phyloP scores from a whole-genome alignment of 2,329 filamentous ascomycete genomes.

The Talaromyces sp. region DNA sequence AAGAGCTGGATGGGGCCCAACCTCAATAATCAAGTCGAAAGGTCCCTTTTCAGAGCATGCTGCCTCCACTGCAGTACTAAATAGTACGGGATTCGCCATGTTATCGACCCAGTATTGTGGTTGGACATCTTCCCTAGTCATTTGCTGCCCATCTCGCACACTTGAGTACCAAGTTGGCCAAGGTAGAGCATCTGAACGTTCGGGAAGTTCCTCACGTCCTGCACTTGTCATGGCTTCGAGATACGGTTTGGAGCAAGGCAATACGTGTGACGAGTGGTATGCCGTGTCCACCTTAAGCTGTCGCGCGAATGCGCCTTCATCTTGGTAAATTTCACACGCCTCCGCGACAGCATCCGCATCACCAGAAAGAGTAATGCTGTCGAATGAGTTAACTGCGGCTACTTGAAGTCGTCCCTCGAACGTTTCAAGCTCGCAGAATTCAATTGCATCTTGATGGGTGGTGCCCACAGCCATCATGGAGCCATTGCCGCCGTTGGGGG shows the following conservation, averaged over 20 bases:
- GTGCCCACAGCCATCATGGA: constrained; percentile 29
- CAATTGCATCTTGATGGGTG: constrained; percentile 17
- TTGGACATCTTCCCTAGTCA: background rate
- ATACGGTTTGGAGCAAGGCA: constrained; percentile 25
- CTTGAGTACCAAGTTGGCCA: constrained; percentile 1
- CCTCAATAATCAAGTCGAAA: constrained; percentile 17
- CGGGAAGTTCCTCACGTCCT: constrained; percentile 10
- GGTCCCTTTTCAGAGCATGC: background rate
- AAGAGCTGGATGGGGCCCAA: constrained; percentile 29
- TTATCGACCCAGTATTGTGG: constrained; percentile 26
- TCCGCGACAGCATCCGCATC: constrained; percentile 25
- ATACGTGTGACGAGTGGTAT: constrained; percentile 40
- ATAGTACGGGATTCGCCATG: constrained; percentile 28
- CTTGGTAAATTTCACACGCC: constrained; percentile 19
- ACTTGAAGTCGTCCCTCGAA: constrained; percentile 15
- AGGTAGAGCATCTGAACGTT: background rate
- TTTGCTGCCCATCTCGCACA: background rate
- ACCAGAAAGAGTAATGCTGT: constrained; percentile 37
- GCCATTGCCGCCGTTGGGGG: constrained; percentile 13
- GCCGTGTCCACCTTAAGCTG: constrained; percentile 31
- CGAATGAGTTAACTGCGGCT: constrained; percentile 31
- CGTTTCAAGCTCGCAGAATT: constrained; percentile 4
- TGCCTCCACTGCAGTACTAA: constrained; percentile 22
- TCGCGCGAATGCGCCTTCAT: constrained; percentile 26
- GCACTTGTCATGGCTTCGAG: background rate